Evolutionary conservation across 2,329 filamentous ascomycete genomes (phyloP), one percentile per base, ranked within the genome.

Genomic region (Arthroderma uncinatum): DNA sequence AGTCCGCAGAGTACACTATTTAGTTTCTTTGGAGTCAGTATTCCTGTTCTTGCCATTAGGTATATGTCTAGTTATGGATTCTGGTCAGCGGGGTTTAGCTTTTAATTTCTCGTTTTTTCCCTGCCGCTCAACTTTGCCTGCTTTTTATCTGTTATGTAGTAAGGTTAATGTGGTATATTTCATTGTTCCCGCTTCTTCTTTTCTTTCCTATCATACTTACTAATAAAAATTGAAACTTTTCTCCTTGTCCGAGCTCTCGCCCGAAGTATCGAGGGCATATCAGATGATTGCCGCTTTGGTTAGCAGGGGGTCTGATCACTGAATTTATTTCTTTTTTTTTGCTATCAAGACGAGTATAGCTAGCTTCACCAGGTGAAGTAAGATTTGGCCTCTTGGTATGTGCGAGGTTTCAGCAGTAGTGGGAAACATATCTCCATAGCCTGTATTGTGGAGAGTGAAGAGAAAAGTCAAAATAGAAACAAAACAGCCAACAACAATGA

Each of bases 1-100:
- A 33, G 33, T 53, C 23, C 34, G 42, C 42, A 48, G 42, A 48
- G 42, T 28, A 48, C 42, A 48, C 10, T 48, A 48, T n/a, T 48
- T 48, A 48, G 42, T 48, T 28, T 25, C 42, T 30, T 48, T 48
- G 42, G 21, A 48, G 14, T 48, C 23, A 10, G 28, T 48, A 42
- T 48, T 48, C 9, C 25, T 48, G 23, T 28, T 4, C 19, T 19
- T 21, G 33, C 21, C 9, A 16, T 9, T 21, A 2, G 40, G 9
- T 21, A 9, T 44, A 25, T 44, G 21, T 48, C 23, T 5, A 6
- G 6, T 48, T 25, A 14, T 48, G 21, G 21, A 7, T 28, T 48
- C 42, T 48, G 21, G 23, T 19, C 39, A 19, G 39, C 39, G 25
- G 23, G 42, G 10, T 25, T 48, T 12, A 3, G 21, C 19, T 30